Conservation (phyloP, 1,284 basidiomycete species). For the Porodaedalea pini region DNA sequence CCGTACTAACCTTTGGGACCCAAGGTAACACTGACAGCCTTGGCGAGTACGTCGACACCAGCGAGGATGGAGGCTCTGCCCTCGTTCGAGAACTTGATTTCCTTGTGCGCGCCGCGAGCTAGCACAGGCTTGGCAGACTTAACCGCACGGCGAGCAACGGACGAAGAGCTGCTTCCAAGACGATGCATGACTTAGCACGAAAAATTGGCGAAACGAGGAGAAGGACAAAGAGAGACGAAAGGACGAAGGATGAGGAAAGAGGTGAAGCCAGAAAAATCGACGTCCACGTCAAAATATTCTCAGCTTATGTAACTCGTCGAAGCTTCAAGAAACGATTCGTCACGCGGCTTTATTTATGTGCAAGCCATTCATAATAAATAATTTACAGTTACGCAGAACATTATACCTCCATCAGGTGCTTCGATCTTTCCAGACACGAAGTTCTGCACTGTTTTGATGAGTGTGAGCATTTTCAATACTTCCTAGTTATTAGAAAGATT, state of each 20-base stretch:
- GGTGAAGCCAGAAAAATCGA: not conserved
- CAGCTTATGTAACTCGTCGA: not conserved
- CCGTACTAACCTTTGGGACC: slow-evolving; percentile 86
- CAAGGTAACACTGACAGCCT: slow-evolving; percentile 92
- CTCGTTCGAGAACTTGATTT: slow-evolving; percentile 96
- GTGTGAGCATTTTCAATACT: too few relatives aligned
- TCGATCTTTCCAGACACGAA: not conserved
- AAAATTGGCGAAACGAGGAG: not conserved
- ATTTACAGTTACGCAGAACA: not conserved
- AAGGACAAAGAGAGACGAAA: not conserved
- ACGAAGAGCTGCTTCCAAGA: slow-evolving; percentile 33
- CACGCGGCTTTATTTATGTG: not conserved
- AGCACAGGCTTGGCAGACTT: slow-evolving; percentile 49
- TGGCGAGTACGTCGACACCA: slow-evolving; percentile 95
- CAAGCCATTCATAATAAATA: not conserved
- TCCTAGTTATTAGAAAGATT: too few relatives aligned
- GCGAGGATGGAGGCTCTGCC: slow-evolving; percentile 91
- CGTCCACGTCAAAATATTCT: not conserved
- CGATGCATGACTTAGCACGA: slow-evolving; percentile 16
- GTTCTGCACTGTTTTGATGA: too few relatives aligned
- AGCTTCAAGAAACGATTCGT: not conserved
- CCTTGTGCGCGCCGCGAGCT: slow-evolving; percentile 83
- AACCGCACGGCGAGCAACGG: slow-evolving; percentile 41
- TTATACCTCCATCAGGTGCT: not conserved
- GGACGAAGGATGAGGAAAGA: not conserved